phyloP scores from a whole-genome alignment of 108 stramenopile genomes.

The Craspedostauros australis region DNA sequence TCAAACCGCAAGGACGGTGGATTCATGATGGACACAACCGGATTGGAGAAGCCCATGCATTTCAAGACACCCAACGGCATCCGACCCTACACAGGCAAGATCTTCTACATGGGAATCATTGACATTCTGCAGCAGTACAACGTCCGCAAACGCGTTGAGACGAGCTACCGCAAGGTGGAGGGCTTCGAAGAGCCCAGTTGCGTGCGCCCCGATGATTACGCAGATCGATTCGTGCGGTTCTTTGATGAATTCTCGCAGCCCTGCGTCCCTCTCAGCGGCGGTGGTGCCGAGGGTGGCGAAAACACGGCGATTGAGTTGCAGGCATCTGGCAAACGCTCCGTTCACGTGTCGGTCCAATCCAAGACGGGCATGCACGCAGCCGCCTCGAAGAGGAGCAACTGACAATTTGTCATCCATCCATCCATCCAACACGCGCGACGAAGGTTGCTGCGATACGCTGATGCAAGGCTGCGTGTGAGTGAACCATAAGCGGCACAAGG shows the following conservation, averaged over 20 bases:
- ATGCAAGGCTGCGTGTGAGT: too few relatives aligned
- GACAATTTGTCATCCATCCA: too few relatives aligned
- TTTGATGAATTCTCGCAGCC: constrained; percentile 82
- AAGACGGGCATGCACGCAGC: too few relatives aligned
- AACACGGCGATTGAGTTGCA: too few relatives aligned
- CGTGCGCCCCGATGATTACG: constrained; percentile 75
- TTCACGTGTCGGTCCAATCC: too few relatives aligned
- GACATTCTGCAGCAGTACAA: constrained; percentile 97
- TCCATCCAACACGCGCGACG: too few relatives aligned
- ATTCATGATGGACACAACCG: constrained; percentile 77
- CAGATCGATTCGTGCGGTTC: constrained; percentile 72
- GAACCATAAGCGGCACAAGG: too few relatives aligned
- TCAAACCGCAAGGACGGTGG: constrained; percentile 80
- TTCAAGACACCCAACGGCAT: constrained; percentile 42
- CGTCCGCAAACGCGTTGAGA: constrained; percentile 79
- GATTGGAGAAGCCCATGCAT: constrained; percentile 42
- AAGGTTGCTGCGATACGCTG: too few relatives aligned
- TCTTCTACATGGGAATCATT: constrained; percentile 95
- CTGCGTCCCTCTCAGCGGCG: too few relatives aligned
- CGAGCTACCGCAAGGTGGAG: constrained; percentile 54
- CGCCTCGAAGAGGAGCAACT: too few relatives aligned
- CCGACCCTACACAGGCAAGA: constrained; percentile 66
- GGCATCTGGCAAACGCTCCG: too few relatives aligned
- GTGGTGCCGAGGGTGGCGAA: too few relatives aligned
- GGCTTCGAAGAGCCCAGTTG: constrained; percentile 71